Conservation (phyloP, 306 rosid species). For the Corylus avellana region DNA sequence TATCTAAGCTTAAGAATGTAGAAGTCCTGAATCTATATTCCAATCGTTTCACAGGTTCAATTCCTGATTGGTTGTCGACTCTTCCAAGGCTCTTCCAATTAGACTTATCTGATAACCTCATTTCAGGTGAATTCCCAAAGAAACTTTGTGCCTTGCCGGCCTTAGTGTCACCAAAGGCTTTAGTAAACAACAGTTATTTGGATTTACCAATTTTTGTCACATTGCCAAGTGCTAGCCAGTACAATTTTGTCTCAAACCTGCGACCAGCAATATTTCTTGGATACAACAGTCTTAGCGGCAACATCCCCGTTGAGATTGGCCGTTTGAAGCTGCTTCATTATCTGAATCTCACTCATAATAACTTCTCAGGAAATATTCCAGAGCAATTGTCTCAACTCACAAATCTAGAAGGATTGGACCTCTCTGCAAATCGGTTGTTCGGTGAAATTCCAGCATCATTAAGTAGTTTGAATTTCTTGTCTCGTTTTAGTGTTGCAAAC, state of each 20-base stretch:
- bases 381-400: too few relatives aligned
- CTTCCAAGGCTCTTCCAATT: background rate
- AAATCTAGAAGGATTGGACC: too few relatives aligned
- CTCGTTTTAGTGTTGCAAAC: too few relatives aligned
- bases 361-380: too few relatives aligned
- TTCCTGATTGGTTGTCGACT: conserved; percentile 10
- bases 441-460: too few relatives aligned
- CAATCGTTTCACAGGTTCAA: background rate
- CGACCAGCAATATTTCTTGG: too few relatives aligned
- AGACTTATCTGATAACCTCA: background rate
- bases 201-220: background rate
- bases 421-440: too few relatives aligned
- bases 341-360: too few relatives aligned
- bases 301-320: background rate
- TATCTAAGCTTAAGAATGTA: background rate
- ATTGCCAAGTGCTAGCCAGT: too few relatives aligned
- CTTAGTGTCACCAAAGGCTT: too few relatives aligned
- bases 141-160: background rate
- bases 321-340: too few relatives aligned
- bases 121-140: background rate
- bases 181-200: background rate
- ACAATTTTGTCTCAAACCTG: background rate
- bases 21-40: background rate
- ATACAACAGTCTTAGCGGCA: background rate
- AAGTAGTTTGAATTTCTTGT: too few relatives aligned